Conservation (phyloP, 2,329 filamentous ascomycete genomes). For the Fusarium staphyleae region DNA sequence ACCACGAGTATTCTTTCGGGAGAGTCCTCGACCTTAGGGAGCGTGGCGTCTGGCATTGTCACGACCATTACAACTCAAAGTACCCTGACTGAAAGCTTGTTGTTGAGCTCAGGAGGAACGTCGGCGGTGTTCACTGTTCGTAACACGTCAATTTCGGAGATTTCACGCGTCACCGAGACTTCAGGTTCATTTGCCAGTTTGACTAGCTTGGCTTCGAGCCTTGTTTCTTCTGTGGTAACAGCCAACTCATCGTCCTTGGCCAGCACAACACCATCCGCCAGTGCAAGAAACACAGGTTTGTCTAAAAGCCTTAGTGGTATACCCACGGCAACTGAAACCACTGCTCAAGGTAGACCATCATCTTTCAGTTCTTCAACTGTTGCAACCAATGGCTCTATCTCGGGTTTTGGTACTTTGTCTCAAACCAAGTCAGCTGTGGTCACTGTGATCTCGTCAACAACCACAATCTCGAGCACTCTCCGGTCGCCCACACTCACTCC, state of each 20-base stretch:
- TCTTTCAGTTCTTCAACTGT: background rate
- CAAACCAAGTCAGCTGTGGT: background rate
- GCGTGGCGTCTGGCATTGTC: background rate
- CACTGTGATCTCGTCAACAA: background rate
- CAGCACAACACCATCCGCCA: background rate
- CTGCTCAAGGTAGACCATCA: background rate
- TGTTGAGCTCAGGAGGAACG: background rate
- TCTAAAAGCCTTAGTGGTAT: background rate
- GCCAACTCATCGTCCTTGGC: background rate
- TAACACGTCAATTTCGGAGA: background rate
- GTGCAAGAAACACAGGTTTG: background rate
- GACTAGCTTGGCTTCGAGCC: conserved; percentile 9
- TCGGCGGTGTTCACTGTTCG: background rate
- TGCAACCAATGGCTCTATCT: background rate
- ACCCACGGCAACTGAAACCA: background rate
- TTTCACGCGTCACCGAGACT: conserved; percentile 8
- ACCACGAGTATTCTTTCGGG: background rate
- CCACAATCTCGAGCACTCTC: background rate
- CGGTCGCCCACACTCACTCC: background rate
- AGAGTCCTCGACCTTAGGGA: background rate
- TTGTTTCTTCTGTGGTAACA: background rate
- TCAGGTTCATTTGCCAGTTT: background rate
- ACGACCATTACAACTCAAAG: background rate
- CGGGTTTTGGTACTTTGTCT: conserved; percentile 1
- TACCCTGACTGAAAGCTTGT: background rate